Evolutionary conservation across 345 rosid species (phyloP).

Genomic region (Brassica cretica): DNA sequence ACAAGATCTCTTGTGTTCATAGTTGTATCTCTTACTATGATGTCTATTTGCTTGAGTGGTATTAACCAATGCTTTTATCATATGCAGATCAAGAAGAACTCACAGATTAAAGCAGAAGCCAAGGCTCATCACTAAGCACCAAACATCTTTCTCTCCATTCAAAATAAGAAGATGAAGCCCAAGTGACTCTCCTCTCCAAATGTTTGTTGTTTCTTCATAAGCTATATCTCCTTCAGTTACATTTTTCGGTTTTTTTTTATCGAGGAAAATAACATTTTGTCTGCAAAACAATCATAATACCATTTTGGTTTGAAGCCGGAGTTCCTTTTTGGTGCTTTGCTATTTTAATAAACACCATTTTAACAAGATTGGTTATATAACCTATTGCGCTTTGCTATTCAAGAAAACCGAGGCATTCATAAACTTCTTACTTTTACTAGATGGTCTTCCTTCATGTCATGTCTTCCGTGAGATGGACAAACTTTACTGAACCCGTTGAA

Average conservation of each 20-base stretch:
- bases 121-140: conserved; percentile 40
- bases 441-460: background rate
- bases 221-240: conserved; percentile 7
- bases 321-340: background rate
- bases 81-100: conserved; percentile 40
- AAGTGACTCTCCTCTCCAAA: conserved; percentile 16
- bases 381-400: background rate
- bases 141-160: conserved; percentile 2
- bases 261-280: conserved; percentile 6
- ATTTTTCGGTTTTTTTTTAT: background rate
- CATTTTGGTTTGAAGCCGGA: conserved; percentile 1
- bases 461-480: no score
- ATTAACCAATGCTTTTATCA: background rate
- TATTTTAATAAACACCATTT: conserved; percentile 15
- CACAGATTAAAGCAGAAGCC: conserved; percentile 38
- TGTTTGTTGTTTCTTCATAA: conserved; percentile 8
- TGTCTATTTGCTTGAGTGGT: background rate
- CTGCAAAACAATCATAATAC: conserved; percentile 4
- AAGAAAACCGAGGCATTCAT: background rate
- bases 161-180: conserved; percentile 31
- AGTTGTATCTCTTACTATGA: background rate
- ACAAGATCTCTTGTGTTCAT: background rate
- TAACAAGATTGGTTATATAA: background rate
- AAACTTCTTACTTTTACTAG: background rate
- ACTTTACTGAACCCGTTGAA: no score